phyloP scores from a whole-genome alignment of 257 asterid genomes.

The Eucommia ulmoides region DNA sequence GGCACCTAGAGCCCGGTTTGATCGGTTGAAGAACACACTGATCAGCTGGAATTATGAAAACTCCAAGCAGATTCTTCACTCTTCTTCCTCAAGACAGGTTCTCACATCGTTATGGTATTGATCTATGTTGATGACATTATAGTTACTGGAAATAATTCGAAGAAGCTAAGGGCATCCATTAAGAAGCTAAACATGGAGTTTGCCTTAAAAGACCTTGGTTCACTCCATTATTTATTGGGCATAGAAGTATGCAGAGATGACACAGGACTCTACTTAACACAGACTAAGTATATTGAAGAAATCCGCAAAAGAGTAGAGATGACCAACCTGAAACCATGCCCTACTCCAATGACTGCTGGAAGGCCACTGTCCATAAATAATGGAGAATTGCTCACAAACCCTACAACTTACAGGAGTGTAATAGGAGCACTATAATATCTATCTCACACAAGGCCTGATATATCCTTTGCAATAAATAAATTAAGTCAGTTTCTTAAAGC shows the following conservation, averaged over 20 bases:
- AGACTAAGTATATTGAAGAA: background rate
- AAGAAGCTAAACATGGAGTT: background rate
- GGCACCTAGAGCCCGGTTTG: slow-evolving; percentile 1
- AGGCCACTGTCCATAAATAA: background rate
- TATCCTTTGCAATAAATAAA: background rate
- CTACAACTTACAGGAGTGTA: background rate
- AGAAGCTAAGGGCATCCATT: background rate
- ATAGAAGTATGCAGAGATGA: background rate
- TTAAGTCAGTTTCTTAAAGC: background rate
- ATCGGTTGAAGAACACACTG: background rate
- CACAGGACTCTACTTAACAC: background rate
- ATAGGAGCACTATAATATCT: background rate
- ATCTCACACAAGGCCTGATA: background rate
- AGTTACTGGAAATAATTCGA: background rate
- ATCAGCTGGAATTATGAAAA: background rate
- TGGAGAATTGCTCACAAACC: background rate
- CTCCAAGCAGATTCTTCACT: background rate
- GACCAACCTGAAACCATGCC: background rate
- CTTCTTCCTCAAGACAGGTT: background rate
- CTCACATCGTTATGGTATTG: background rate
- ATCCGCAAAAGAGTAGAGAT: background rate
- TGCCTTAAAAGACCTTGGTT: background rate
- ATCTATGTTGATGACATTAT: background rate
- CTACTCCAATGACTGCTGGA: background rate
- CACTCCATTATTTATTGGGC: background rate